Percentiles rank a stretch among this genome's conserved stretches.
phyloP scores from a whole-genome alignment of 176 grass and related monocot genomes.

The Tillandsia fasciculata region DNA sequence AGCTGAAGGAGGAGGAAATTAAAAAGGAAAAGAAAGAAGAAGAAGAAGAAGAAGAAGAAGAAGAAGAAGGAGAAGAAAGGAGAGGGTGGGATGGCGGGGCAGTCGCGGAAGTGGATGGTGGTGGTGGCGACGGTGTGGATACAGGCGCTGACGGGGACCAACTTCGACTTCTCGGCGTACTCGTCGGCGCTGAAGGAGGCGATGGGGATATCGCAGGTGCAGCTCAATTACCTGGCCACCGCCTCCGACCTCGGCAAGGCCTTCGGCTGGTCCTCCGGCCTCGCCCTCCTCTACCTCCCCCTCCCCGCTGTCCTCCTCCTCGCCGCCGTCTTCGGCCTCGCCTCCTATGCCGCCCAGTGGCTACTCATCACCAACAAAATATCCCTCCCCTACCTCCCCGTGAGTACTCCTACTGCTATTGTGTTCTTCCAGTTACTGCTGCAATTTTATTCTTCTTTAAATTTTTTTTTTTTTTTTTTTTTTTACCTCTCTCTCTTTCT shows the following conservation, averaged over 20 bases:
- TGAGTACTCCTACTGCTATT: slow-evolving; percentile 7
- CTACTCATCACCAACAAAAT: slow-evolving; percentile 29
- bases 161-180: slow-evolving; percentile 97
- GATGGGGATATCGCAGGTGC: slow-evolving; percentile 58
- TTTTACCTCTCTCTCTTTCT: not conserved
- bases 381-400: slow-evolving; percentile 46
- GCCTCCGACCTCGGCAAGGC: slow-evolving; percentile 91
- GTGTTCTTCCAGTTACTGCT: not conserved
- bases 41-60: no score
- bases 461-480: not conserved
- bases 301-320: slow-evolving; percentile 52
- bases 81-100: not conserved
- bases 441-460: not conserved
- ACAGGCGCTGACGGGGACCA: slow-evolving; percentile 87
- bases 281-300: slow-evolving; percentile 61
- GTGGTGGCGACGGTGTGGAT: slow-evolving; percentile 70
- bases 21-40: no score
- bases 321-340: slow-evolving; percentile 46
- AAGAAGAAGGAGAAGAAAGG: not conserved
- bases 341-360: slow-evolving; percentile 55
- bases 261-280: slow-evolving; percentile 70
- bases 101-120: slow-evolving; percentile 57
- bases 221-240: slow-evolving; percentile 76
- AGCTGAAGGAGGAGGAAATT: no score
- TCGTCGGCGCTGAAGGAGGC: slow-evolving; percentile 61